Conservation (phyloP, 176 grass and related monocot species). For the Cocos nucifera region DNA sequence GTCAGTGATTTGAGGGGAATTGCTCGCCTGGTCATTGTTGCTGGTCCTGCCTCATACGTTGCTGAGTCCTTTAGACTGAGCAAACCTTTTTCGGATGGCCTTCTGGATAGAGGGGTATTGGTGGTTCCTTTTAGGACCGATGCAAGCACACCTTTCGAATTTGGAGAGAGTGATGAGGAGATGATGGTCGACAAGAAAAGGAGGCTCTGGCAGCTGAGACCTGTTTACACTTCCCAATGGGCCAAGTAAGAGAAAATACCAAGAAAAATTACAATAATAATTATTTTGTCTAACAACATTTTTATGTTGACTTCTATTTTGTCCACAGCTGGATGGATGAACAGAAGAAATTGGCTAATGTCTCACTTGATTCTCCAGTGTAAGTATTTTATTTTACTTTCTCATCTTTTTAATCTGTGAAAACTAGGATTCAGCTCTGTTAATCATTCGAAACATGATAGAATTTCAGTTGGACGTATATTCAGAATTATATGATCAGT, state of each 20-base stretch:
- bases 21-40: conserved; percentile 76
- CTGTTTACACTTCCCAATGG: conserved; percentile 53
- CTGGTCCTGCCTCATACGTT: conserved; percentile 54
- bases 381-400: conserved; percentile 28
- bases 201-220: conserved; percentile 78
- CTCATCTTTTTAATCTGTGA: not conserved
- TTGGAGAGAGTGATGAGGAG: conserved; percentile 14
- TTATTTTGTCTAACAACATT: not conserved
- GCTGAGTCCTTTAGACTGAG: conserved; percentile 61
- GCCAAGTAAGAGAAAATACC: conserved; percentile 42
- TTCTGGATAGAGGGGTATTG: conserved; percentile 71
- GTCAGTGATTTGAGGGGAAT: conserved; percentile 63
- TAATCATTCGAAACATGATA: too few species aligned
- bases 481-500: too few species aligned
- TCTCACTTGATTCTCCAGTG: conserved; percentile 70
- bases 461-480: too few species aligned
- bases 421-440: not conserved
- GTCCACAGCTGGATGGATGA: conserved; percentile 65
- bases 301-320: not conserved
- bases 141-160: conserved; percentile 36
- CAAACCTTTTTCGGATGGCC: conserved; percentile 43
- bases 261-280: not conserved
- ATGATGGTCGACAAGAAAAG: conserved; percentile 27
- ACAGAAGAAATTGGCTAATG: conserved; percentile 83
- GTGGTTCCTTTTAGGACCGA: conserved; percentile 71